Base-by-base conservation (phyloP, 208 protist species). In the Crithidia sp. region DNA sequence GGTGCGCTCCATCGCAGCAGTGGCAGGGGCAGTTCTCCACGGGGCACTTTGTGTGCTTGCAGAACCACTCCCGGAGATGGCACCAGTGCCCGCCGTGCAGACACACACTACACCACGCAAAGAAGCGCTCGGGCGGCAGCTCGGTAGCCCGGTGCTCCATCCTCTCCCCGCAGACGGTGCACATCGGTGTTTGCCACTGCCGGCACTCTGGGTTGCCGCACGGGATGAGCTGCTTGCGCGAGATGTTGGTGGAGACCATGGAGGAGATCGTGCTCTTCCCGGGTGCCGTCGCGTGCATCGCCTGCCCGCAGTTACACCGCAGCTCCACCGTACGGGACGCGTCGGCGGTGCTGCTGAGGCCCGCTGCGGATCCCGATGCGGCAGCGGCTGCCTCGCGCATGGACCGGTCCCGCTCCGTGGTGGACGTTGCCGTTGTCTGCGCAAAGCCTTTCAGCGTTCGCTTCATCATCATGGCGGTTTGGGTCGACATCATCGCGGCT, bases 81-180 rank as follows among this genome's bases (percentile, higher is more conserved):
- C 73, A 77, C 76, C 70, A 91, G 69, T 97, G 93, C 4, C 93
- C 93, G 4, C 93, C 93, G 55, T 97, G 93, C 36, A 95, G 79
- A 71, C 93, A 97, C 47, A 89, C 82, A 12, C 87, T 89, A 77
- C 93, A 97, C 93, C 93, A 97, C 13, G 82, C 82, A 60, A 95
- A 93, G 61, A 74, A 92, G 39, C 73, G 67, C 37, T 89, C 86
- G 16, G 87, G 76, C 17, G 80, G 71, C 56, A 85, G 74, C 56
- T 83, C 87, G 66, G 74, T 81, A 10, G 59, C 56, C 45, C 76
- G 77, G 52, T 63, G 64, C 71, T 94, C 84, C 72, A 96, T 77
- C 16, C 79, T 73, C 74, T 93, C 87, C 7, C 88, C 85, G 53
- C 91, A 96, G 40, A 96, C 88, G 41, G 76, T 84, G 77, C 91